Base-by-base conservation (phyloP, 2,329 filamentous ascomycete species). In the Ciborinia camelliae region DNA sequence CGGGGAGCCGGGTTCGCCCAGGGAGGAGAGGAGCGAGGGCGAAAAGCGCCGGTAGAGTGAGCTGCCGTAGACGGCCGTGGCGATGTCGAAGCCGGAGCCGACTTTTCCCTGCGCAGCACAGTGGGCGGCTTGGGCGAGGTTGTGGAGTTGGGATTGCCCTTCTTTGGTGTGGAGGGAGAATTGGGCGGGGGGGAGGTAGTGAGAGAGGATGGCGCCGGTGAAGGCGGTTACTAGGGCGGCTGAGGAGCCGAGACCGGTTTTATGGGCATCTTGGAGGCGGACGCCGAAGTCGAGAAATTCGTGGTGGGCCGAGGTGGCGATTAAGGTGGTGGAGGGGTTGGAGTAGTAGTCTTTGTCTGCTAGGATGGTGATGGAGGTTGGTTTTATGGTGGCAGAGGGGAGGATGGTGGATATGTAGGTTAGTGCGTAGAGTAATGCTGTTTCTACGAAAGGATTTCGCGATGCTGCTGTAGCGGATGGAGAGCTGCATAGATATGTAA, bases 261-360 rank as follows among this genome's bases (percentile, higher is more conserved):
- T 99, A 82, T 97, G 90, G 20, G 94, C 93, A 68, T 88, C 83
- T 65, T 82, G 79, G 43, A 99, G 84, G 7, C 87, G 85, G 20
- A 94, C 88, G 51, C 85, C 83, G 78, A 97, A 97, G 75, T 88
- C 84, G 68, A 86, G 84, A 79, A 98, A 98, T 67, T 62, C 52
- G 64, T 86, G 86, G 65, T 69, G 72, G 63, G 76, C 75, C 23
- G 80, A 75, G 64, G 76, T 68, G 43, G 71, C 60, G 18, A 69
- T 63, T 26, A 69, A 62, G 23, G 76, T 69, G 30, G 75, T 73
- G 32, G 80, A 75, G 3, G 87, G 82, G 66, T 88, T 86, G 5
- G 95, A 97, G 81, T 98, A 99, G 83, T 99, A 99, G 80, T 96
- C 91, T 74, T 95, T 93, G 79, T 97, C 92, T 66, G 95, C 94